Base-by-base conservation (phyloP, 148 eudicot genomes). In the Cornus florida region DNA sequence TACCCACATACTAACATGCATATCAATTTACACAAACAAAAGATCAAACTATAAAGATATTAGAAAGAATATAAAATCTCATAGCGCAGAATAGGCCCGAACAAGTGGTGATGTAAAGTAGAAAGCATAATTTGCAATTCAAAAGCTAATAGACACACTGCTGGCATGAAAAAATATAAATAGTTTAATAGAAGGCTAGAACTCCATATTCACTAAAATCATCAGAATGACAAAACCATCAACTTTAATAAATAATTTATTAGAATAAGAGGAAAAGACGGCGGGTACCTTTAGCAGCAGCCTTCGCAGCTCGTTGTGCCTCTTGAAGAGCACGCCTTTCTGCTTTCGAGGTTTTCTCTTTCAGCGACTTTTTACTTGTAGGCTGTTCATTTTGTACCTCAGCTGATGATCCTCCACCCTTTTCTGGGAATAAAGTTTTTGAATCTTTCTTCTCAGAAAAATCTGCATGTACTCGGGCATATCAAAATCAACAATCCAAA, bases 261-360 rank as follows among this genome's bases (percentile, higher is more conserved):
- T 8, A 64, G 33, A 77, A 50, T 65, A 70, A 56, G 17, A 24
- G 22, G 24, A 20, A 64, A 43, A 64, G 20, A 38, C 19, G 16
- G 46, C 24, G 74, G 24, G 62, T 71, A 92, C 99, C 97, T 93
- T 91, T 95, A 9, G 95, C 87, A 78, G 97, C 92, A 85, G 93
- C 93, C 83, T 95, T 95, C 67, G 97, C 99, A 88, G 99, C 95
- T 83, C 98, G 85, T 79, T 93, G 98, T 70, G 98, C 88, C 81
- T 96, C 99, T 82, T 96, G 99, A 80, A 91, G 86, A 65, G 99
- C 94, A 84, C 99, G 92, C 65, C 99, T 89, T 80, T 96, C 99
- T 28, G 99, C 98, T 84, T 93, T 96, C 2, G 99, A 93, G 53
- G 90, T 81, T 81, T 90, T 96, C 83, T 92, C 95, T 86, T 96